Evolutionary conservation across 1,139 yeast genomes (phyloP), one percentile per base, ranked within the genome.

Genomic region (Candida sanyaensis): DNA sequence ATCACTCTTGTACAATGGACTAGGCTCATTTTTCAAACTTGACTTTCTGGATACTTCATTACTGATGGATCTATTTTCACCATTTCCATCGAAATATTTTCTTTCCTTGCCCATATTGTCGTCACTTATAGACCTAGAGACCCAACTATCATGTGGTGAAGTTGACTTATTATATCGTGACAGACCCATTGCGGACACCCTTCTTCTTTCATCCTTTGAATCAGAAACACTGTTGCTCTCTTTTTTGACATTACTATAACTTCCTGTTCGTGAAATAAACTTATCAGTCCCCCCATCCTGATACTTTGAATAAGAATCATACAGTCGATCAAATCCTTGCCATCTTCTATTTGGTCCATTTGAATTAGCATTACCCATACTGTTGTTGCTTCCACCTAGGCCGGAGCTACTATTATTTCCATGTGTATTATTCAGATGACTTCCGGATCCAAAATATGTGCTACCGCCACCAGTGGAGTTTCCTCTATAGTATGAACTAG

Each of bases 251-350:
- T 37, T 41, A 8, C 39, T 31, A 13, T 29, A 42, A 23, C 41
- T 43, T 12, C 49, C 45, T 4, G 43, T 29, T 30, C 51, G 45
- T 17, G 47, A 45, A 27, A 45, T 45, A 23, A 45, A 36, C 41
- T 47, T 34, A 11, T 48, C 51, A 24, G 6, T 36, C 13, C 43
- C 34, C 8, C 39, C 31, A 29, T 47, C 47, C 23, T 30, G 50
- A 42, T 45, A 45, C 32, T 50, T 50, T 6, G 55, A 38, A 38
- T 51, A 55, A 3, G 57, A 54, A 27, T 58, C 61, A 40, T 57
- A 56, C 41, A 27, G 41, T 46, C 59, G 45, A 37, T 50, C 53
- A 33, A 34, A 40, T 3, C 34, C 39, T 31, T 44, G 52, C 34
- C 55, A 42, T 48, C 55, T 45, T 32, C 48, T 43, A 24, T 13